Conservation (phyloP, 176 grass and related monocot species). For the Dactylis glomerata region DNA sequence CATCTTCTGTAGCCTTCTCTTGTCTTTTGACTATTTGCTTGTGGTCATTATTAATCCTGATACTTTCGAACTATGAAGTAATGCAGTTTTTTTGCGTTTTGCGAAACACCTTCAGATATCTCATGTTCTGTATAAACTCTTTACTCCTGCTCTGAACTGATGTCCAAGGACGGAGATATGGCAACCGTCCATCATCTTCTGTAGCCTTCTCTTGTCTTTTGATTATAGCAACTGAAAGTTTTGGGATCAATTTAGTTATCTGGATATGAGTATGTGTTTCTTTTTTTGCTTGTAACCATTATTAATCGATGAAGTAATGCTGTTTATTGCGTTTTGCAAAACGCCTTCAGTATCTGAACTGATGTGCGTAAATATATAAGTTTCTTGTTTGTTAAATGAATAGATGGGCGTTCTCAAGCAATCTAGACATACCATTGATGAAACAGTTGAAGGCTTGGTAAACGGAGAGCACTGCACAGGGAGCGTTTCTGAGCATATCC, state of each 20-base stretch:
- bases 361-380: neutral
- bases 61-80: no score
- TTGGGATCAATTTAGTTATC: constrained; percentile 36
- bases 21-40: constrained; percentile 38
- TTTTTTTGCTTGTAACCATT: neutral
- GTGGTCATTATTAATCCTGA: neutral
- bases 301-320: neutral
- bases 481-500: no score
- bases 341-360: neutral
- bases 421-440: no score
- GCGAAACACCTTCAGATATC: no score
- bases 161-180: neutral
- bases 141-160: neutral
- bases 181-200: constrained; percentile 20
- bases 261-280: constrained; percentile 22
- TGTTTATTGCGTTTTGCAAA: neutral
- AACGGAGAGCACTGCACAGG: no score
- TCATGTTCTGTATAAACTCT: no score
- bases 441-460: no score
- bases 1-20: constrained; percentile 8
- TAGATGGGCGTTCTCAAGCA: neutral
- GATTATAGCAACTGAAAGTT: constrained; percentile 37
- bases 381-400: neutral
- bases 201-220: constrained; percentile 22
- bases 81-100: neutral